A percentile compares a stretch with the other conserved stretches of the same genome.
phyloP scores from a whole-genome alignment of 2,329 filamentous ascomycete genomes.

The Chaetothyriales sp. region DNA sequence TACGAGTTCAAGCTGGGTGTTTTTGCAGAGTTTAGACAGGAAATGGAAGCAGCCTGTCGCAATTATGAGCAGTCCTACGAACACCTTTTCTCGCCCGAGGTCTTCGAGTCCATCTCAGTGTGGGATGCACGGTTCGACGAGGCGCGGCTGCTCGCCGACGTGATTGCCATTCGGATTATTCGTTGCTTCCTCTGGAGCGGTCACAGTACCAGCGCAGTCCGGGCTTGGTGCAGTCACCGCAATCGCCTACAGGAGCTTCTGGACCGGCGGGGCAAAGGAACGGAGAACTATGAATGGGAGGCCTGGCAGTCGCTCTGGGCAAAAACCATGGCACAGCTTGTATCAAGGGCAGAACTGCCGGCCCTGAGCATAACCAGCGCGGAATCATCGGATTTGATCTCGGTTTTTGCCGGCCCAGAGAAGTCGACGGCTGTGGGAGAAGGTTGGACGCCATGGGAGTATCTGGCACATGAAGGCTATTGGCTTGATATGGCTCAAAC shows the following conservation, averaged over 20 bases:
- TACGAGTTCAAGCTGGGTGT: conserved; percentile 90
- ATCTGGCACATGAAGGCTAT: conserved; percentile 50
- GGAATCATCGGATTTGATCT: conserved; percentile 20
- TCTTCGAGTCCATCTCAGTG: conserved; percentile 75
- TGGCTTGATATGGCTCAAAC: conserved; percentile 44
- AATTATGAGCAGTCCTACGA: conserved; percentile 84
- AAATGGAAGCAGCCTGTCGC: conserved; percentile 74
- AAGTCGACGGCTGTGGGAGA: conserved; percentile 38
- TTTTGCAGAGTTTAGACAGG: conserved; percentile 84
- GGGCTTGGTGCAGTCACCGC: conserved; percentile 67
- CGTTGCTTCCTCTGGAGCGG: conserved; percentile 71
- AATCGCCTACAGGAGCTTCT: conserved; percentile 62
- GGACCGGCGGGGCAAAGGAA: conserved; percentile 71
- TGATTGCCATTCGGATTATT: conserved; percentile 65
- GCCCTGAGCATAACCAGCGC: conserved; percentile 19
- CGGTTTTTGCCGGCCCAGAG: conserved; percentile 33
- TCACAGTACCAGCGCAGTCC: conserved; percentile 64
- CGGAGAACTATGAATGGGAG: conserved; percentile 80
- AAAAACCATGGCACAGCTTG: conserved; percentile 46
- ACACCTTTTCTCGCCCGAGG: conserved; percentile 63
- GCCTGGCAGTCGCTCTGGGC: conserved; percentile 78
- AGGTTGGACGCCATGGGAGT: conserved; percentile 42
- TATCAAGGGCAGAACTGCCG: conserved; percentile 40
- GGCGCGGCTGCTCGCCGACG: conserved; percentile 73
- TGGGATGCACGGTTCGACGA: conserved; percentile 90